These are phyloP conservation scores for Phlebopus sp. DNA, from an alignment of 1,284 basidiomycete genomes.

Conservation along the genomic window DNA sequence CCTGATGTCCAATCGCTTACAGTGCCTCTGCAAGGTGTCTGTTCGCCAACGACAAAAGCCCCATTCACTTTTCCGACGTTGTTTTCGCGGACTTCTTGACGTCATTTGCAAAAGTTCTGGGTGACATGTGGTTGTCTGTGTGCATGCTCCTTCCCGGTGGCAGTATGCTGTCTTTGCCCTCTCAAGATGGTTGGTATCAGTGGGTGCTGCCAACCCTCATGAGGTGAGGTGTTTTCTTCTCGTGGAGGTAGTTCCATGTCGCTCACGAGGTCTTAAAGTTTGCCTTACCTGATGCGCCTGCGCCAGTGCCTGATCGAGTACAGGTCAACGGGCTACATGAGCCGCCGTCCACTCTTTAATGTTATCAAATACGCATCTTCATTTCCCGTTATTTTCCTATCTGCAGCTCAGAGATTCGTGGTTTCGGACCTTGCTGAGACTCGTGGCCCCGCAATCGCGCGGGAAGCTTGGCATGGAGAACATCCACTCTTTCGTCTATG, in stretches of 20 bases:
- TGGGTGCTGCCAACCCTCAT: conserved; percentile 84
- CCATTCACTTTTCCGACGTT: conserved; percentile 87
- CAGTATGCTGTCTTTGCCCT: conserved; percentile 64
- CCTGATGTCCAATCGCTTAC: conserved; percentile 6
- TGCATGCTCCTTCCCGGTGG: conserved; percentile 79
- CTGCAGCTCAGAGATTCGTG: conserved; percentile 78
- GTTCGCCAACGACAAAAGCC: conserved; percentile 56
- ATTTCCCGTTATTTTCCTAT: conserved; percentile 96
- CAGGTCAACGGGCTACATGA: conserved; percentile 61
- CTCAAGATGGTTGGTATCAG: conserved; percentile 58
- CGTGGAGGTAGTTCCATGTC: conserved; percentile 6
- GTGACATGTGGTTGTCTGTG: conserved; percentile 88
- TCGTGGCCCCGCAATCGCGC: conserved; percentile 43
- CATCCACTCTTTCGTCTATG: conserved; percentile 81
- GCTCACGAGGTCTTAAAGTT: conserved; percentile 41
- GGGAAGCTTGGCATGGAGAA: conserved; percentile 70
- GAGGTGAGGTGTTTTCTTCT: conserved; percentile 54
- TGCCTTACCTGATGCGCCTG: conserved; percentile 90
- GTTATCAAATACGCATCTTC: conserved; percentile 96
- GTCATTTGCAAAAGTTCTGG: conserved; percentile 94
- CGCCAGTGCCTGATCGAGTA: conserved; percentile 94
- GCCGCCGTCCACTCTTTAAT: conserved; percentile 81
- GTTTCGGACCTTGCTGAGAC: conserved; percentile 52
- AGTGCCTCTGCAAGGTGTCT: conserved; percentile 55
- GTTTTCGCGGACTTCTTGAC: conserved; percentile 95